Base-by-base conservation (phyloP, 225 moss, liverwort and hornwort genomes). In the Bryoerythrophyllum caledonicum region DNA sequence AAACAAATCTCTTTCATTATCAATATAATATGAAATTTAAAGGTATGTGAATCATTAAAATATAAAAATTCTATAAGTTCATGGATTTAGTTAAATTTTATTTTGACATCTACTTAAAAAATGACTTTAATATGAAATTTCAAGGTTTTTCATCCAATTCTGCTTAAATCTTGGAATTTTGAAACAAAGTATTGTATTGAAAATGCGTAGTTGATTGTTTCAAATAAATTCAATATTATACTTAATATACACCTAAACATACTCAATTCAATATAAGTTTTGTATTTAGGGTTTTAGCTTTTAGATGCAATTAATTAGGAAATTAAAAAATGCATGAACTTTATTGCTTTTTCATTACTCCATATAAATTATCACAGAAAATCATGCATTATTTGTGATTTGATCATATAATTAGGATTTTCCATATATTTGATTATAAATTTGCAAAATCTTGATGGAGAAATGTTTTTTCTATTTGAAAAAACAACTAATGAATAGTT, bases 61-160 rank as follows among this genome's bases (percentile, higher is more conserved):
- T 6, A 0, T 14, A 1, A 41, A n/a, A 0, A 2, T 12, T n/a
- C 0, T 11, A 10, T 23, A 0, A 44, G 8, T 0, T 55, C n/a
- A 13, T 71, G 13, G 1, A 43, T 17, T 6, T 32, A 10, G 1
- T 19, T 55, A 35, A 21, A 32, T 7, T 3, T 0, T 51, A 0
- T 7, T 13, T 20, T 7, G 1, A n/a, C 1, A 10, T 9, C 15
- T 8, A 35, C 34, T n/a, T n/a, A 0, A 5, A 4, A 37, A 46
- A 0, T 10, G 27, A 20, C 5, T 3, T 44, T 1, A 3, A 41
- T 26, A 0, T 0, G 0, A 4, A 57, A 40, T 60, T 0, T 4
- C 4, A 13, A 40, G 4, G 1, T 2, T 10, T 44, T 52, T 70
- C 4, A 8, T 1, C 38, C 0, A 59, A 65, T 1, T 43, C 12